Evolutionary conservation across 2,329 filamentous ascomycete species (phyloP).

Genomic region (Bisporella sp.): DNA sequence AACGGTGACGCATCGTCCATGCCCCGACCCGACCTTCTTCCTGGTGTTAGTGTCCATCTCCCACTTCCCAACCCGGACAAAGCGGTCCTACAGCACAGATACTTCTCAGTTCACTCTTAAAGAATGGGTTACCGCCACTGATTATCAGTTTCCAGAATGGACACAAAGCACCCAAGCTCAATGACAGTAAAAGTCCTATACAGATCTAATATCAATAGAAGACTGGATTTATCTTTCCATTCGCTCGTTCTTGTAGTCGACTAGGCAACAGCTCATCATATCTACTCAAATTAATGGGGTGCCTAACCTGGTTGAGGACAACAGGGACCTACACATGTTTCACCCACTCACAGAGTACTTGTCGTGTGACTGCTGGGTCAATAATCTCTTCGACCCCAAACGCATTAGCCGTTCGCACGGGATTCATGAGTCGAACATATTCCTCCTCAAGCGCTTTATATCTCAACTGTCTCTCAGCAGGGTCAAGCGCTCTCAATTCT

Average conservation of each 20-base stretch:
- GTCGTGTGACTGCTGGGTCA: constrained; percentile 51
- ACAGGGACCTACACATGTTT: constrained; percentile 37
- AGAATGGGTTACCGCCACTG: no score
- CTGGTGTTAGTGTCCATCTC: no score
- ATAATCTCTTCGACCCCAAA: constrained; percentile 61
- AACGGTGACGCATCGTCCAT: no score
- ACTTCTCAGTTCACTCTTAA: no score
- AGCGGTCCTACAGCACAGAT: no score
- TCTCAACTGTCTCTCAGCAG: constrained; percentile 40
- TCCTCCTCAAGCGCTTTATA: constrained; percentile 53
- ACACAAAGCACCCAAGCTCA: no score
- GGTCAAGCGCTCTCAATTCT: constrained; percentile 48
- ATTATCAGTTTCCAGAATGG: no score
- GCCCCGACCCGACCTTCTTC: no score
- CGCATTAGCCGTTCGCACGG: constrained; percentile 54
- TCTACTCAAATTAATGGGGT: constrained; percentile 1
- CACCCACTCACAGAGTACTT: constrained; percentile 48
- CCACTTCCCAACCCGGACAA: no score
- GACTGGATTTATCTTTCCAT: constrained; percentile 34
- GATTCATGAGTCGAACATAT: constrained; percentile 56
- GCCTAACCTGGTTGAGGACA: neutral
- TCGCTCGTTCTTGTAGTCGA: constrained; percentile 28
- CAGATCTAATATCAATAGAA: constrained; percentile 24
- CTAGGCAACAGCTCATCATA: constrained; percentile 21
- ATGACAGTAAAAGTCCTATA: no score